Conservation (phyloP, 2,329 filamentous ascomycete species). For the Hymenoscyphus linearis region DNA sequence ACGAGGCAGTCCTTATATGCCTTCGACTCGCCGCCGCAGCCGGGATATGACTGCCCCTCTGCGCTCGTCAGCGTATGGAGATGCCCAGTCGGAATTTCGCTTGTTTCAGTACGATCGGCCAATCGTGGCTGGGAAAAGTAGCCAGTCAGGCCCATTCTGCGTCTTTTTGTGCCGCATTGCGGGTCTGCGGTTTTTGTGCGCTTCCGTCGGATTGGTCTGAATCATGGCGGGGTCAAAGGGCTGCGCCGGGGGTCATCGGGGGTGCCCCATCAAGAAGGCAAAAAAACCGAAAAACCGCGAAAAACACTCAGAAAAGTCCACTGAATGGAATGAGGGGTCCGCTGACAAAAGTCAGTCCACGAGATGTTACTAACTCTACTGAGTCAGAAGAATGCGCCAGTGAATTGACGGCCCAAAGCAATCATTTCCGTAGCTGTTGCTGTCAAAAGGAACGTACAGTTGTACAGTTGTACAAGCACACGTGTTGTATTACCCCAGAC, state of each 20-base stretch:
- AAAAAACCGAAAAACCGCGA: background rate
- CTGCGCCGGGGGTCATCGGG: background rate
- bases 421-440: background rate
- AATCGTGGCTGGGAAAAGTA: background rate
- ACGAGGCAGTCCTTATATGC: slow-evolving; percentile 10
- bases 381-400: no score
- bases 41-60: background rate
- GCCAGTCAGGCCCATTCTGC: slow-evolving; percentile 2
- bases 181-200: slow-evolving; percentile 11
- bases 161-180: slow-evolving; percentile 11
- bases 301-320: background rate
- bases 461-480: background rate
- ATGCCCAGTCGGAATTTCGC: background rate
- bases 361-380: no score
- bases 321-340: background rate
- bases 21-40: background rate
- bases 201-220: slow-evolving; percentile 1
- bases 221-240: slow-evolving; percentile 5
- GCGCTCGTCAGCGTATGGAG: background rate
- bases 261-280: background rate
- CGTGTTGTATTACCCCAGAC: background rate
- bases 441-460: no score
- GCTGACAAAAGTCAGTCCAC: background rate
- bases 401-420: background rate
- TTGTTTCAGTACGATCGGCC: slow-evolving; percentile 3